Base-by-base conservation (phyloP, 2,329 filamentous ascomycete genomes). In the Pyricularia grisea region DNA sequence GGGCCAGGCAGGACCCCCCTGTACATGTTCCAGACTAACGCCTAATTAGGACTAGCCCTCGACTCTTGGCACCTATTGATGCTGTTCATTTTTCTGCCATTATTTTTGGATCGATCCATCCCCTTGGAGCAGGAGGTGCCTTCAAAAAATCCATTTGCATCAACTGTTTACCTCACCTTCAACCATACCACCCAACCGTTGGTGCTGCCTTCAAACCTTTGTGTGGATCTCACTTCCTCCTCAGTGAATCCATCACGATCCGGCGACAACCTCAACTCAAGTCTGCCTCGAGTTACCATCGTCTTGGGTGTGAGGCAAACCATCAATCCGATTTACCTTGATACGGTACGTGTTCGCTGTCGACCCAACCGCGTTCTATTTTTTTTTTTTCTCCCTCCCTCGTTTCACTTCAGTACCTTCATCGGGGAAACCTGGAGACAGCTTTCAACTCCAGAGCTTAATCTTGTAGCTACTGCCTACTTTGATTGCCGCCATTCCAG, bases 31-130 rank as follows among this genome's bases (percentile, higher is more conserved):
- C 31, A 50, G 33, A 27, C n/a, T 67, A 50, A 14, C 23, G 14
- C 65, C 36, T n/a, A 9, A 67, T 50, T 50, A 25, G 65, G 65
- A 17, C 42, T 67, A 67, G 65, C 36, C 11, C 65, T 11, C 6
- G 2, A 7, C 65, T 61, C 36, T 67, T 55, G 65, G 65, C 65
- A 67, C 33, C 65, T 67, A 55, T 67, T n/a, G 65, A 67, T 55
- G 28, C 36, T 66, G 31, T 66, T 25, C 23, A 17, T 36, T 50
- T 50, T 36, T 66, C 65, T 36, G 17, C 36, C 30, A 55, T 67
- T 67, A 50, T 50, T 67, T 67, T 67, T 55, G 58, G 58, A 61
- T 61, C 58, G 58, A 61, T 61, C 58, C 58, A 61, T 61, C 42
- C 65, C 25, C 36, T 66, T 55, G 20, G 65, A 50, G 42, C 25